Evolutionary conservation across 192 early-diverging fungal species (phyloP).

Genomic region (Umbelopsis vinacea): DNA sequence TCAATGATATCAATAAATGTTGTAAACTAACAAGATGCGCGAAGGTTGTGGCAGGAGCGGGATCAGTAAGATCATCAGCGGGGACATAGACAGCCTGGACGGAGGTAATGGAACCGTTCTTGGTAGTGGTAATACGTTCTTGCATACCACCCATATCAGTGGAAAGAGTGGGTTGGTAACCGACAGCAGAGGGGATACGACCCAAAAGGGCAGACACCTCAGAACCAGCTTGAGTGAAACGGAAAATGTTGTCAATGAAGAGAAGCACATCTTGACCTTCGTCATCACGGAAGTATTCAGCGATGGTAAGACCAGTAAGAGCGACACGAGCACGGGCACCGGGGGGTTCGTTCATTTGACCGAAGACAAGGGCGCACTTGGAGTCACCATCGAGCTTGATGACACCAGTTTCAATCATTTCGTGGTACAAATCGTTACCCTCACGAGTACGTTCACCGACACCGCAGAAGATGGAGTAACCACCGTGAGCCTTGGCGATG

Average conservation of each 20-base stretch:
- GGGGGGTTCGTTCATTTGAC: conserved; percentile 99
- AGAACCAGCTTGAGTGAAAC: conserved; percentile 99
- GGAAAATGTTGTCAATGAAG: conserved; percentile 99
- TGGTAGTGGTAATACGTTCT: conserved; percentile 99
- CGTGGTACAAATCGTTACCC: conserved; percentile 99
- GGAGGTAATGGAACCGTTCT: conserved; percentile 99
- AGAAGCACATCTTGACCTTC: conserved; percentile 98
- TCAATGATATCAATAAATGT: background rate
- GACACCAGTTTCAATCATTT: conserved; percentile 96
- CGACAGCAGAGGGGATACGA: conserved; percentile 99
- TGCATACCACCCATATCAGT: conserved; percentile 99
- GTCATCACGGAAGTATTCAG: conserved; percentile 99
- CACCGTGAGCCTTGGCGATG: conserved; percentile 98
- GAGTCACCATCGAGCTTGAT: conserved; percentile 94
- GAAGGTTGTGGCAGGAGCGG: conserved; percentile 97
- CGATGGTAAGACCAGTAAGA: conserved; percentile 95
- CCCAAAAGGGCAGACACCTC: conserved; percentile 98
- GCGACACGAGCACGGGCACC: conserved; percentile 99
- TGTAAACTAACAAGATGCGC: conserved; percentile 64
- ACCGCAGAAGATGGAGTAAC: conserved; percentile 98
- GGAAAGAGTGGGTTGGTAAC: conserved; percentile 98
- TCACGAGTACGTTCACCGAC: conserved; percentile 99
- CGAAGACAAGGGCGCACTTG: conserved; percentile 96
- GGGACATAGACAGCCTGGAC: conserved; percentile 98
- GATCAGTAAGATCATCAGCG: conserved; percentile 98